A percentile compares a stretch with the other conserved stretches of the same genome.
These are phyloP conservation scores for Candida oleophila DNA, from an alignment of 805 yeast species.

Conservation along the genomic window DNA sequence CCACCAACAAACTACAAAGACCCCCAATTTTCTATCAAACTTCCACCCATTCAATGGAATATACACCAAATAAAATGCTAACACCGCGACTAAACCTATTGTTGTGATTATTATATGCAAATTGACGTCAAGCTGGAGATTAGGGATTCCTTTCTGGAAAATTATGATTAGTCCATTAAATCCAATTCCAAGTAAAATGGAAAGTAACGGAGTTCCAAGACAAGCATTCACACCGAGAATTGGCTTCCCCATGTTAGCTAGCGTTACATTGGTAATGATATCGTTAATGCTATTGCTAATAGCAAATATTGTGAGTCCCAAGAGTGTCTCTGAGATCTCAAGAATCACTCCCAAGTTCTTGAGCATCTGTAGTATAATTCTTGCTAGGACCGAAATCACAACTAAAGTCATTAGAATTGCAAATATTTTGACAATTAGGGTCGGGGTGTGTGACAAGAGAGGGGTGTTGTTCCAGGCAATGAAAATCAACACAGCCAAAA, in stretches of 20 bases:
- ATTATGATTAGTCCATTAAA: conserved; percentile 30
- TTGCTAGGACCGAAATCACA: not conserved
- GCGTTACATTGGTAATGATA: conserved; percentile 47
- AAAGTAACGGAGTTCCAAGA: conserved; percentile 52
- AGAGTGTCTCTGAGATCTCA: conserved; percentile 43
- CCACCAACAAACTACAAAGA: conserved; percentile 21
- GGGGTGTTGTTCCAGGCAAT: not conserved
- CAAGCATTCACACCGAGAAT: conserved; percentile 49
- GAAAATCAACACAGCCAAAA: not conserved
- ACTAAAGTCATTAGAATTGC: conserved; percentile 3
- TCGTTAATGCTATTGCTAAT: conserved; percentile 54
- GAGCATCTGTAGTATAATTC: conserved; percentile 17
- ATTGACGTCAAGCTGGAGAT: conserved; percentile 18
- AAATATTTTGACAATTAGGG: not conserved
- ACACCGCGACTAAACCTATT: conserved; percentile 22
- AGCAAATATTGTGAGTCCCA: conserved; percentile 50
- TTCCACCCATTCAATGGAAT: conserved; percentile 35
- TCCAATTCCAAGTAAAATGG: conserved; percentile 51
- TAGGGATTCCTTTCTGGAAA: not conserved
- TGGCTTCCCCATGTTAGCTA: conserved; percentile 39
- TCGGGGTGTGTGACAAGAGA: not conserved
- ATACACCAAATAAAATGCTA: conserved; percentile 21
- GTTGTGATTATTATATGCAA: conserved; percentile 23
- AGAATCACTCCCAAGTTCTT: conserved; percentile 47
- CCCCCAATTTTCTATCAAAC: conserved; percentile 30